These are phyloP conservation scores for Rhypophila decipiens DNA, from an alignment of 495 filamentous ascomycete species.

Conservation along the genomic window DNA sequence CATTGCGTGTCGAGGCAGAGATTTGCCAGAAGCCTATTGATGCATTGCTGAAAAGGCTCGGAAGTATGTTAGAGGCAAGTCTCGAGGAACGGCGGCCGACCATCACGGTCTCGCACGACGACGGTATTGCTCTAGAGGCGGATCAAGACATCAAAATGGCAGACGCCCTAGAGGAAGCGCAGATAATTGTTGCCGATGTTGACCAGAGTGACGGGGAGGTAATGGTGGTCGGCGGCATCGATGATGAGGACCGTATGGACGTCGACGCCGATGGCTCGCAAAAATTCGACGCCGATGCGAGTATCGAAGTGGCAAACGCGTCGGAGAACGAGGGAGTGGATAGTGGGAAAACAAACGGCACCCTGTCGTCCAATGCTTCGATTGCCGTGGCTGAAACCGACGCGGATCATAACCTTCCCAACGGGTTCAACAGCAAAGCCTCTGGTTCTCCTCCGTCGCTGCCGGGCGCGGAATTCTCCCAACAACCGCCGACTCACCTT, in stretches of 20 bases:
- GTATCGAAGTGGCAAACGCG: constrained; percentile 40
- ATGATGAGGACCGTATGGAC: constrained; percentile 17
- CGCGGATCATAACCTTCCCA: constrained; percentile 11
- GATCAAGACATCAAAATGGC: constrained; percentile 40
- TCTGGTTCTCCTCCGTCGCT: constrained; percentile 33
- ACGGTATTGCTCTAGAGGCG: constrained; percentile 18
- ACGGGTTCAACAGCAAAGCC: constrained; percentile 26
- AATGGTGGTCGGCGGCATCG: constrained; percentile 15
- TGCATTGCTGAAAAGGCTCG: constrained; percentile 63
- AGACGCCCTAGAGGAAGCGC: constrained; percentile 36
- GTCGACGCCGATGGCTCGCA: constrained; percentile 5
- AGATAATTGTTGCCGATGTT: constrained; percentile 38
- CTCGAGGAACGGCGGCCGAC: constrained; percentile 34
- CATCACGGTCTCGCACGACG: constrained; percentile 19
- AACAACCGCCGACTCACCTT: neutral
- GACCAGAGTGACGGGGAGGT: constrained; percentile 21
- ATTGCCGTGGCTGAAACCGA: constrained; percentile 10
- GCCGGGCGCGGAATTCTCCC: constrained; percentile 22
- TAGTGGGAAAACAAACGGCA: constrained; percentile 23
- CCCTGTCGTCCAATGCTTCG: constrained; percentile 17
- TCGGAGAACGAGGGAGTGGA: constrained; percentile 19
- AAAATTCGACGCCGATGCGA: constrained; percentile 18
- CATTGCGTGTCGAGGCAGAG: constrained; percentile 72
- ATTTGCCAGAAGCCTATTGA: constrained; percentile 63
- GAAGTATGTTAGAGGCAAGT: constrained; percentile 60